Evolutionary conservation across 2,329 filamentous ascomycete genomes (phyloP).

Genomic region (Leptoxyphium fumago): DNA sequence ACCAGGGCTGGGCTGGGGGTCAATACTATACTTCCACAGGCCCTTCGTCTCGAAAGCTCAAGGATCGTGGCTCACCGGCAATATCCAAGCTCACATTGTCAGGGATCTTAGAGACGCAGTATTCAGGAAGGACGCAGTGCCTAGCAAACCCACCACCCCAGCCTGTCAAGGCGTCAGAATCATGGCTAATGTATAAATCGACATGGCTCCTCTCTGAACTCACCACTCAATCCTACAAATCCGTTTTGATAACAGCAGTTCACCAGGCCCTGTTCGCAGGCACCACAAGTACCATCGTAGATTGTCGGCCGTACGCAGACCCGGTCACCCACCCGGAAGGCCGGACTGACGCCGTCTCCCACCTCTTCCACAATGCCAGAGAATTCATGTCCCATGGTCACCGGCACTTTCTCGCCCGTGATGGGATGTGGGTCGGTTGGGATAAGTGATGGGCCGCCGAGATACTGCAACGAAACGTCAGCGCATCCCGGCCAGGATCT

Average conservation of each 20-base stretch:
- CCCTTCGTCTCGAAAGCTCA: too few relatives aligned
- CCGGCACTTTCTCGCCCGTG: conserved; percentile 36
- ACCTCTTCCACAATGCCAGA: conserved; percentile 37
- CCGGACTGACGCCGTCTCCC: conserved; percentile 32
- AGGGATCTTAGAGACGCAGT: conserved; percentile 32
- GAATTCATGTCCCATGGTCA: conserved; percentile 41
- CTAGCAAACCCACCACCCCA: conserved; percentile 40
- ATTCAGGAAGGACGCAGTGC: conserved; percentile 35
- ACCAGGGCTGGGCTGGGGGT: conserved; percentile 29
- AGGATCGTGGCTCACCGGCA: conserved; percentile 18
- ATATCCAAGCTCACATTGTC: conserved; percentile 38
- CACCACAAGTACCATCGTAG: conserved; percentile 37
- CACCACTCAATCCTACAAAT: conserved; percentile 37
- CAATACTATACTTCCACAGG: too few relatives aligned
- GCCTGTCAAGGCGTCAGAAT: conserved; percentile 10
- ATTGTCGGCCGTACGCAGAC: conserved; percentile 40
- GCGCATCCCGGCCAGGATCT: too few relatives aligned
- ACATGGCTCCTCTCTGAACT: conserved; percentile 1
- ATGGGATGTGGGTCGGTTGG: conserved; percentile 40
- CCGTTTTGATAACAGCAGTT: conserved; percentile 42
- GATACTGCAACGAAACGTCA: conserved; percentile 20
- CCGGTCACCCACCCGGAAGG: conserved; percentile 32
- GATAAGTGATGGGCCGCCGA: conserved; percentile 24
- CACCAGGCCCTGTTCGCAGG: conserved; percentile 36
- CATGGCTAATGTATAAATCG: not conserved